A percentile compares a stretch with the other conserved stretches of the same genome.
Evolutionary conservation across 1,139 yeast species (phyloP).

Genomic region (Kurtzmaniella quercitrusa): DNA sequence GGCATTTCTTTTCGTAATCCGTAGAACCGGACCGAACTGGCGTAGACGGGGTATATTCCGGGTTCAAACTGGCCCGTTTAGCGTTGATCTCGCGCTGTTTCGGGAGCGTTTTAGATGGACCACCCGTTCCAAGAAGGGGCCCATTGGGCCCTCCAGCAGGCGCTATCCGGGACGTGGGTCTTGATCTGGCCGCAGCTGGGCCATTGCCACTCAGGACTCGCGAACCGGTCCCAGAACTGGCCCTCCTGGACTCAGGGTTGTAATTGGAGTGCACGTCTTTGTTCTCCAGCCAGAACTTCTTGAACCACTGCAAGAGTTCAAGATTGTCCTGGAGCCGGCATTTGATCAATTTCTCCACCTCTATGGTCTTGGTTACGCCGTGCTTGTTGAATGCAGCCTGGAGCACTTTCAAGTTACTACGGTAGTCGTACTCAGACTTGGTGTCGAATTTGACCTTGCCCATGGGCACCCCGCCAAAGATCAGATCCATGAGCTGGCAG

Average conservation of each 20-base stretch:
- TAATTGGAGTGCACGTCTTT: constrained; percentile 58
- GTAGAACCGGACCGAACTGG: constrained; percentile 1
- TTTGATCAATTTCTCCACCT: constrained; percentile 76
- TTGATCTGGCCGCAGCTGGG: constrained; percentile 8
- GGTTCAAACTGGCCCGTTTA: constrained; percentile 9
- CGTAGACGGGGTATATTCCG: constrained; percentile 9
- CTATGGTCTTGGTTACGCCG: constrained; percentile 67
- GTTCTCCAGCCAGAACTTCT: constrained; percentile 74
- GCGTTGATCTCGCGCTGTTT: constrained; percentile 1
- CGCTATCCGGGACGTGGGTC: constrained; percentile 7
- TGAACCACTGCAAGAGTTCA: constrained; percentile 91
- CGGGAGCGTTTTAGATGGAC: not conserved
- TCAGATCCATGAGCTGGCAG: constrained; percentile 86
- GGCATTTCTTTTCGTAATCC: constrained; percentile 1
- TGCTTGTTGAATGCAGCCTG: constrained; percentile 75
- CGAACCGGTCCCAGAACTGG: constrained; percentile 6
- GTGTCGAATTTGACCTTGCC: constrained; percentile 65
- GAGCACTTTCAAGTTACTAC: constrained; percentile 77
- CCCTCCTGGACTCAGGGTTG: constrained; percentile 50
- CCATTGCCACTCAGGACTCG: constrained; percentile 6
- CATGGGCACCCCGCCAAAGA: constrained; percentile 80
- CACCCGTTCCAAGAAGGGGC: constrained; percentile 1
- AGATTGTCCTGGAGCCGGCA: constrained; percentile 92
- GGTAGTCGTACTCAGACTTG: constrained; percentile 66
- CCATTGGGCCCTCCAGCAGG: constrained; percentile 8